phyloP scores from a whole-genome alignment of 441 rosid species.

The Syzygium malaccense region DNA sequence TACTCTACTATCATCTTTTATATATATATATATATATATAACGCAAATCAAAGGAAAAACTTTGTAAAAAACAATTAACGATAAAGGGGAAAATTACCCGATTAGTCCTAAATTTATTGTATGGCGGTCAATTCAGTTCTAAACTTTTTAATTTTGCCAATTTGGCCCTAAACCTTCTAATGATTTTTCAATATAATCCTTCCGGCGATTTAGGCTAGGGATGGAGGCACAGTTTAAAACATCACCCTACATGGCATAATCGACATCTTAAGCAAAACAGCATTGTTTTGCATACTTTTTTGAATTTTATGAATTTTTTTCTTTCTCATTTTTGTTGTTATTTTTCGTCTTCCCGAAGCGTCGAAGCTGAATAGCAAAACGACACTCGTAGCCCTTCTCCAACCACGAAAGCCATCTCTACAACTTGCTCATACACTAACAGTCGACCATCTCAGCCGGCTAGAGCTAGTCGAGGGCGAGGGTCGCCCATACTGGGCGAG shows the following conservation, averaged over 20 bases:
- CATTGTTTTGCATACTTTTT: background rate
- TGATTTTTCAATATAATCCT: background rate
- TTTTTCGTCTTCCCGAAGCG: background rate
- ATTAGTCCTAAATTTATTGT: background rate
- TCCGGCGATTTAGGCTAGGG: background rate
- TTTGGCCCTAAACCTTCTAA: background rate
- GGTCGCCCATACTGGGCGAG: background rate
- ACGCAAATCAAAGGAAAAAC: background rate
- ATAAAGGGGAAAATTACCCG: accelerated
- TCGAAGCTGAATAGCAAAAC: background rate
- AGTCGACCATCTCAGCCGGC: background rate
- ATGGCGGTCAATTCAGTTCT: accelerated
- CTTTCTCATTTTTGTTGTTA: background rate
- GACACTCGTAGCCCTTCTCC: background rate
- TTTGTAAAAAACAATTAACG: background rate
- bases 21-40: background rate
- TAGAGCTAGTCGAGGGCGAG: background rate
- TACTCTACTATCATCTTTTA: background rate
- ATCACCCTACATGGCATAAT: accelerated
- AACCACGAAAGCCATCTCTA: background rate
- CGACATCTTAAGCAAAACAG: background rate
- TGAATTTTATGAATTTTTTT: background rate
- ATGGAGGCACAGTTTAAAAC: background rate
- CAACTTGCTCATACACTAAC: background rate
- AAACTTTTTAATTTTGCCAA: accelerated